Evolutionary conservation across 2,329 filamentous ascomycete genomes (phyloP).

Genomic region (Colletotrichum plurivorum): DNA sequence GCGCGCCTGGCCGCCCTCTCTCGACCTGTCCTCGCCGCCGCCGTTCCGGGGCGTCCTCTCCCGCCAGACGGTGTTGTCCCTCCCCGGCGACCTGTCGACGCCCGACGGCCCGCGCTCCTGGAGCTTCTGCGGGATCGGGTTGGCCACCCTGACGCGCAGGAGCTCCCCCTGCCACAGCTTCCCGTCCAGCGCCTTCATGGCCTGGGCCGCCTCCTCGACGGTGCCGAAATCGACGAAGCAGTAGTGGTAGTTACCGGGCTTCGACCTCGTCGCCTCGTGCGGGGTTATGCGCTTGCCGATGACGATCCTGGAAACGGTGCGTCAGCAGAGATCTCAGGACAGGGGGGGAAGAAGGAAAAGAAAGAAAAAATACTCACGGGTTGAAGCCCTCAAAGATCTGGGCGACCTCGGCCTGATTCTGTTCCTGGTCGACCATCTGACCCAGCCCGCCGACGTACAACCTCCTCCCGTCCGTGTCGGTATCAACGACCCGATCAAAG

Average conservation of each 20-base stretch:
- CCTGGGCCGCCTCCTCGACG: constrained; percentile 66
- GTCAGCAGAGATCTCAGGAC: constrained; percentile 23
- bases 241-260: constrained; percentile 71
- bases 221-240: constrained; percentile 76
- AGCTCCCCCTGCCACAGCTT: constrained; percentile 44
- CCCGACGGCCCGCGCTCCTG: neutral
- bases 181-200: constrained; percentile 60
- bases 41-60: neutral
- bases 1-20: neutral
- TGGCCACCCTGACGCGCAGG: neutral
- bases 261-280: constrained; percentile 66
- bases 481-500: constrained; percentile 48
- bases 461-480: constrained; percentile 52
- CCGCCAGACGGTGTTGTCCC: constrained; percentile 1
- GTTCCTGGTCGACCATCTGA: constrained; percentile 62
- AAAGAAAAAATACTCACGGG: constrained; percentile 51
- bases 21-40: neutral
- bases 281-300: constrained; percentile 70
- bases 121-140: constrained; percentile 9
- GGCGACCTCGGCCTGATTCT: constrained; percentile 61
- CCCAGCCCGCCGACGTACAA: constrained; percentile 67
- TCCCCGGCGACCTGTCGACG: neutral
- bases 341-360: too few relatives aligned
- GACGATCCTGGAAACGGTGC: constrained; percentile 30
- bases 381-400: constrained; percentile 63